Conservation (phyloP, 257 asterid genomes). For the Eucommia ulmoides region DNA sequence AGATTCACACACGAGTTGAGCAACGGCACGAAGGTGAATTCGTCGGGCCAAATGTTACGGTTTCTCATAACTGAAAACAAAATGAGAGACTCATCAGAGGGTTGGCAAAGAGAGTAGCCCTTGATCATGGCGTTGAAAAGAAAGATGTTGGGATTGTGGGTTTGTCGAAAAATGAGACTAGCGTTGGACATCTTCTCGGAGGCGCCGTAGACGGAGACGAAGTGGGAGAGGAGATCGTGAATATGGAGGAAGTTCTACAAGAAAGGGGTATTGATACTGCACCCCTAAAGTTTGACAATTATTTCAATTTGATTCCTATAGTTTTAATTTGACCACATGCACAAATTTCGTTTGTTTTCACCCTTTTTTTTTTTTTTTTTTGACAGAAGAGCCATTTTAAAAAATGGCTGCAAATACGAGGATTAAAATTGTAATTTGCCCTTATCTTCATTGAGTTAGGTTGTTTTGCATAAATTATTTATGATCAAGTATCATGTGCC, state of each 20-base stretch:
- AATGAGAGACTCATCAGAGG: background rate
- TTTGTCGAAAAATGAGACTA: background rate
- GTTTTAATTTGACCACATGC: too few relatives aligned
- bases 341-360: too few relatives aligned
- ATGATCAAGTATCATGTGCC: too few relatives aligned
- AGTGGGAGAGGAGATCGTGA: conserved; percentile 1
- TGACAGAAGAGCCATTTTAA: too few relatives aligned
- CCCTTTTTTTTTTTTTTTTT: too few relatives aligned
- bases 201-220: conserved; percentile 2
- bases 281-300: too few relatives aligned
- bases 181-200: background rate
- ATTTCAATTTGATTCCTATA: too few relatives aligned
- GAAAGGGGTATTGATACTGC: too few relatives aligned
- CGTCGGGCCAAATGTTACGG: conserved; percentile 1
- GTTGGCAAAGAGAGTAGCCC: background rate
- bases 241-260: background rate
- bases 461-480: too few relatives aligned
- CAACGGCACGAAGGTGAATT: background rate
- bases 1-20: background rate
- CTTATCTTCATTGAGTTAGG: too few relatives aligned
- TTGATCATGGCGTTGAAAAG: conserved; percentile 1
- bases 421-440: too few relatives aligned
- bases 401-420: too few relatives aligned
- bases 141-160: background rate
- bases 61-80: background rate